Conservation (phyloP, 371 early-diverging fungal genomes). For the Blakeslea trispora region DNA sequence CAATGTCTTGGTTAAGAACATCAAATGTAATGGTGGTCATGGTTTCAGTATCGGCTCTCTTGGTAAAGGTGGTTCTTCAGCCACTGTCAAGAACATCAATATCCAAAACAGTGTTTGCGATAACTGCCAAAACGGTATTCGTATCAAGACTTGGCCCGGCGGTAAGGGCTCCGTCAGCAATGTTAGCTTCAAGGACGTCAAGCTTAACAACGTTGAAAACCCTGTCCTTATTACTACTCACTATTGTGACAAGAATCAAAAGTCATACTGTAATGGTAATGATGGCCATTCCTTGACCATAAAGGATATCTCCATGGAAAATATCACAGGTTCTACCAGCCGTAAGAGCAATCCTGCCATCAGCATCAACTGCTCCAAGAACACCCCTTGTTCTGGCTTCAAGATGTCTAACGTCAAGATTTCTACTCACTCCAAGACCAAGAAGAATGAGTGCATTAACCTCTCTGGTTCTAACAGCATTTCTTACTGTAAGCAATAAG, state of each 20-base stretch:
- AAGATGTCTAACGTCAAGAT: slow-evolving; percentile 22
- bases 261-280: slow-evolving; percentile 25
- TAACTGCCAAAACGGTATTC: slow-evolving; percentile 42
- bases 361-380: slow-evolving; percentile 15
- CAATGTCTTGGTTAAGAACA: slow-evolving; percentile 26
- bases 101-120: slow-evolving; percentile 26
- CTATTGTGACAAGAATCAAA: slow-evolving; percentile 29
- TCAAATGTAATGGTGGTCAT: slow-evolving; percentile 33
- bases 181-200: slow-evolving; percentile 26
- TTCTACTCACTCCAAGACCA: slow-evolving; percentile 20
- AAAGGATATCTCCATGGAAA: slow-evolving; percentile 24
- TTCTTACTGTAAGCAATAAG: slow-evolving; percentile 9
- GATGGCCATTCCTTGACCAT: slow-evolving; percentile 29
- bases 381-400: slow-evolving; percentile 28
- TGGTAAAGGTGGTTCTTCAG: slow-evolving; percentile 30
- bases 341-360: slow-evolving; percentile 19
- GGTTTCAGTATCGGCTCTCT: slow-evolving; percentile 45
- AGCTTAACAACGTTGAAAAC: slow-evolving; percentile 28
- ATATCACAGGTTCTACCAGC: slow-evolving; percentile 17
- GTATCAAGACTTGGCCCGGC: slow-evolving; percentile 45
- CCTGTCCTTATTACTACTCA: slow-evolving; percentile 20
- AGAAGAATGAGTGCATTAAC: slow-evolving; percentile 16
- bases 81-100: slow-evolving; percentile 26
- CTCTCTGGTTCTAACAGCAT: slow-evolving; percentile 16
- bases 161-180: slow-evolving; percentile 33